Conservation (phyloP, 176 grass and related monocot species). For the Dactylis glomerata region DNA sequence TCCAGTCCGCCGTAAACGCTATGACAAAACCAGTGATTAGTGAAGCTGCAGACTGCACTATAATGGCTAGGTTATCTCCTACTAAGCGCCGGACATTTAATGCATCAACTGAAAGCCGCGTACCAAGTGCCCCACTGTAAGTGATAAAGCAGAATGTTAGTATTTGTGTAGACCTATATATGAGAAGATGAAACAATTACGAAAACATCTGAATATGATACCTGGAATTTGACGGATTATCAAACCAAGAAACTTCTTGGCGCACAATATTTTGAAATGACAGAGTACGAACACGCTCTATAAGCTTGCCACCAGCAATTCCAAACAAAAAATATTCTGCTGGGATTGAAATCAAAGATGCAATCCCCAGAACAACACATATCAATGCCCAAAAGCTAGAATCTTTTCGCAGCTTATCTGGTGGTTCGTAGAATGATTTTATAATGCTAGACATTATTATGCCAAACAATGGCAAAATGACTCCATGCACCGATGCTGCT, state of each 20-base stretch:
- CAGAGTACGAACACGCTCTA: slow-evolving; percentile 55
- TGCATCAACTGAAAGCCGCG: slow-evolving; percentile 77
- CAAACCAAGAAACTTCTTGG: slow-evolving; percentile 86
- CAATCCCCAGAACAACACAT: slow-evolving; percentile 45
- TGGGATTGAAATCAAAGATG: slow-evolving; percentile 29
- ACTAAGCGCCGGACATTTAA: slow-evolving; percentile 65
- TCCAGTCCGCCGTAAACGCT: slow-evolving; percentile 70
- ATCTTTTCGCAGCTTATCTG: slow-evolving; percentile 52
- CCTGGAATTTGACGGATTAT: slow-evolving; percentile 75
- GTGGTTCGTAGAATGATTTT: slow-evolving; percentile 61
- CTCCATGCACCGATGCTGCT: slow-evolving; percentile 69
- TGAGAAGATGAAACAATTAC: background rate
- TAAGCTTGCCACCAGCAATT: slow-evolving; percentile 77
- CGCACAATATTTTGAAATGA: slow-evolving; percentile 64
- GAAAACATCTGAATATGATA: slow-evolving; percentile 15
- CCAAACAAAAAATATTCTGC: slow-evolving; percentile 66
- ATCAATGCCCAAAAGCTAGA: slow-evolving; percentile 71
- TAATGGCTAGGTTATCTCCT: slow-evolving; percentile 75
- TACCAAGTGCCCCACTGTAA: slow-evolving; percentile 76
- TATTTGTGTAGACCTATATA: background rate
- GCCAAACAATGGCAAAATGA: slow-evolving; percentile 64
- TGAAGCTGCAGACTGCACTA: slow-evolving; percentile 53
- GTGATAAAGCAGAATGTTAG: background rate
- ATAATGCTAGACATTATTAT: slow-evolving; percentile 52
- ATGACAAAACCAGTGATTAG: slow-evolving; percentile 62